Evolutionary conservation across 306 rosid genomes (phyloP).

Genomic region (Ziziphus jujuba): DNA sequence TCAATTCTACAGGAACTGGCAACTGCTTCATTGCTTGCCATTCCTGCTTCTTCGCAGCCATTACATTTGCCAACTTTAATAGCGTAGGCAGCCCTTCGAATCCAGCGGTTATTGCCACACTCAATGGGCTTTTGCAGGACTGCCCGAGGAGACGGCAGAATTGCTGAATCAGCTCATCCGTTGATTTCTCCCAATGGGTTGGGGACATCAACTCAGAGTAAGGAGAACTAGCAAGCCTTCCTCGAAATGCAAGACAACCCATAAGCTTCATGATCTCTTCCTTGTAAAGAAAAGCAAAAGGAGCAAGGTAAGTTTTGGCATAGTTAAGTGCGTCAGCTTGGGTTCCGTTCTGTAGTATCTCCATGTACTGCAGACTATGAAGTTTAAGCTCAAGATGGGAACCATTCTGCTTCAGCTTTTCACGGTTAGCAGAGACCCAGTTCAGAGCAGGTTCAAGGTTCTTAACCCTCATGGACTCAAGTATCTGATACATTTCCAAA

Average conservation of each 20-base stretch:
- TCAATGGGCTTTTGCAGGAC: slow-evolving; percentile 59
- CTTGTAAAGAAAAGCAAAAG: slow-evolving; percentile 59
- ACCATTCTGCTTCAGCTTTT: slow-evolving; percentile 52
- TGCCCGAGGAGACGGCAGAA: slow-evolving; percentile 72
- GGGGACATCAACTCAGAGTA: slow-evolving; percentile 64
- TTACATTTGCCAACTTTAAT: slow-evolving; percentile 74
- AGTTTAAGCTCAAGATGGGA: slow-evolving; percentile 70
- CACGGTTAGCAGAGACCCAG: slow-evolving; percentile 60
- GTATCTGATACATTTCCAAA: slow-evolving; percentile 65
- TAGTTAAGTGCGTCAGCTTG: slow-evolving; percentile 62
- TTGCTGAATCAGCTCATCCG: slow-evolving; percentile 64
- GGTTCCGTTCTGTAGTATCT: slow-evolving; percentile 57
- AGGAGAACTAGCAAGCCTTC: slow-evolving; percentile 69
- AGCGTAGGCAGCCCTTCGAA: slow-evolving; percentile 79
- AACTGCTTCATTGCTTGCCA: slow-evolving; percentile 82
- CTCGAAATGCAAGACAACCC: slow-evolving; percentile 71
- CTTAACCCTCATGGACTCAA: slow-evolving; percentile 59
- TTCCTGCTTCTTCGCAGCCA: slow-evolving; percentile 85
- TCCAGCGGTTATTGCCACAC: slow-evolving; percentile 74
- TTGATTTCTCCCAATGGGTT: slow-evolving; percentile 59
- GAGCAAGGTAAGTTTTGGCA: slow-evolving; percentile 65
- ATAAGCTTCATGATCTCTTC: slow-evolving; percentile 80
- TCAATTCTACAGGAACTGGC: slow-evolving; percentile 81
- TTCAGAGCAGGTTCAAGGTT: slow-evolving; percentile 79
- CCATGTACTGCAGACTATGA: slow-evolving; percentile 67